Base-by-base conservation (phyloP, 2,329 filamentous ascomycete genomes). In the Paraphaeosphaeria minitans region DNA sequence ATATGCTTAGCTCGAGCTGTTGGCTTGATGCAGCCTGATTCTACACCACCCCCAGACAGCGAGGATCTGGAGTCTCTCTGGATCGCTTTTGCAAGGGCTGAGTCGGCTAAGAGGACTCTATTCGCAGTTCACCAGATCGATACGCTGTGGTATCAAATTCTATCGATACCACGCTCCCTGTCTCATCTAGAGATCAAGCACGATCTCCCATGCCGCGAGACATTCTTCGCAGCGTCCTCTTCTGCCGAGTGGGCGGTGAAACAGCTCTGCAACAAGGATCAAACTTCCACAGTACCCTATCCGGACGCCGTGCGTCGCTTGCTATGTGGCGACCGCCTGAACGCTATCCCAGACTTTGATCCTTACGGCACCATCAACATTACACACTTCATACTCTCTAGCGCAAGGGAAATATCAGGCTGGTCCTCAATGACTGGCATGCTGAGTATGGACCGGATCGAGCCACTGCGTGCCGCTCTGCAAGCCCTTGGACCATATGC, bases 361-460 rank as follows among this genome's bases (percentile, higher is more conserved):
- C 66, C 66, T 22, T 69, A 65, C 29, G 65, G 63, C 6, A 58
- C 61, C 9, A 67, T 69, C 37, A 67, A 69, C 51, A 63, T 67
- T 14, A 66, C 62, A 13, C 66, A 69, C 39, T 69, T 67, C 42
- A 54, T 67, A 16, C 51, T 65, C 9, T 69, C 65, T 10, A 69
- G 66, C 49, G 66, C 66, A 13, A 59, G 66, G 19, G 66, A 69
- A 24, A 59, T 66, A 39, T 69, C 66, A 12, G 65, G 66, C 14
- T 69, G 64, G 65, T 67, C 63, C 3, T 64, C 65, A 2, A 69
- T 69, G 57, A 69, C 66, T 1, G 66, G 65, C 2, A 67, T 67
- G 33, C 55, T 69, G 7, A 65, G 63, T 43, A 64, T 66, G 47
- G 66, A 69, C 13, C 47, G 66, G 41, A 48, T 69, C 7, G 63